These are phyloP conservation scores for Citrus sp. DNA, from an alignment of 345 rosid genomes.

Conservation along the genomic window DNA sequence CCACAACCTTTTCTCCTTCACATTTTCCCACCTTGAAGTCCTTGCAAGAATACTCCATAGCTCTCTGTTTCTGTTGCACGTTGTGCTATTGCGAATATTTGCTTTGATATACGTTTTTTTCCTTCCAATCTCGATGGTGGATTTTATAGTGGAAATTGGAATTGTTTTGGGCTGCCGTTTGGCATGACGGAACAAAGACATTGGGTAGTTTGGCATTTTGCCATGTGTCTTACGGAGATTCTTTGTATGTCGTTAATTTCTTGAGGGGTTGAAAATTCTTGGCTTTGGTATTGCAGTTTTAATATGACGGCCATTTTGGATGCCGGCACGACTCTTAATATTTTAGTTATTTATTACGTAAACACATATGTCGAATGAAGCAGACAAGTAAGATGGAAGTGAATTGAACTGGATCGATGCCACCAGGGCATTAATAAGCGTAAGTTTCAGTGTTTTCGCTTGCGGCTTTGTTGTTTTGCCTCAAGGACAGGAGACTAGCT, in stretches of 20 bases:
- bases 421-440: too few species aligned
- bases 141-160: conserved; percentile 9
- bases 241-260: neutral
- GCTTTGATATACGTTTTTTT: too few species aligned
- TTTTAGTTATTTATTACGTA: too few species aligned
- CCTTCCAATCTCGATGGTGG: neutral
- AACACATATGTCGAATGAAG: too few species aligned
- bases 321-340: neutral
- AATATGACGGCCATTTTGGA: neutral
- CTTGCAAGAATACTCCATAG: conserved; percentile 38
- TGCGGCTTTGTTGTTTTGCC: too few species aligned
- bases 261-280: neutral
- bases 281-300: neutral
- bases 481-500: too few species aligned
- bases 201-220: neutral
- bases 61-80: neutral
- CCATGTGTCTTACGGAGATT: neutral
- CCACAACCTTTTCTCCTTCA: conserved; percentile 60
- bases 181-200: neutral
- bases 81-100: neutral
- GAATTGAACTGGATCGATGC: too few species aligned
- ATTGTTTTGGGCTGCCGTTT: neutral
- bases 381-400: too few species aligned
- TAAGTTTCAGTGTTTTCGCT: too few species aligned
- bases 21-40: conserved; percentile 58